A percentile compares a stretch with the other conserved stretches of the same genome.
Conservation (phyloP, 2,329 filamentous ascomycete species). For the Monosporascus sp. region DNA sequence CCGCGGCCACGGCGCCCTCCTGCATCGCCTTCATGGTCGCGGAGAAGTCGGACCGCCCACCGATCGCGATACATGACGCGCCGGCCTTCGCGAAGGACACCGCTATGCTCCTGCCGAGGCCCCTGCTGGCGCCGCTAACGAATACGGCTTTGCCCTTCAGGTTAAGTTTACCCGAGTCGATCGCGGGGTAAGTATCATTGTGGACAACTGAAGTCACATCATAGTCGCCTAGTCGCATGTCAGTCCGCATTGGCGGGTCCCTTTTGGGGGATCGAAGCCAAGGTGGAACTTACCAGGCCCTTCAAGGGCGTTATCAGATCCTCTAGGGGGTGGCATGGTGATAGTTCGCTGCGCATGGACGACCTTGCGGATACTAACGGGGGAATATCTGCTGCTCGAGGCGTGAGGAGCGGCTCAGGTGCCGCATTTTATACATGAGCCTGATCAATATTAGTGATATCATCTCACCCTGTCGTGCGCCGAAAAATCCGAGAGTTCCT, state of each 20-base stretch:
- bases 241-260: neutral
- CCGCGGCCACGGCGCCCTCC: slow-evolving; percentile 17
- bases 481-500: too few species aligned
- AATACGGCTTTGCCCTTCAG: slow-evolving; percentile 28
- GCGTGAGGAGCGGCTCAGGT: too few species aligned
- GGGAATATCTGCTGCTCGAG: too few species aligned
- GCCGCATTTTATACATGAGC: too few species aligned
- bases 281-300: slow-evolving; percentile 14
- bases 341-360: neutral
- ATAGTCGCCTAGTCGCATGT: slow-evolving; percentile 17
- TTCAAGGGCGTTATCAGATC: slow-evolving; percentile 15
- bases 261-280: neutral
- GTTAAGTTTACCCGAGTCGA: slow-evolving; percentile 22
- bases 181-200: slow-evolving; percentile 28
- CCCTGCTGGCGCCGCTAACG: slow-evolving; percentile 31
- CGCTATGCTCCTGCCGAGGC: slow-evolving; percentile 27
- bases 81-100: slow-evolving; percentile 30
- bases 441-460: too few species aligned
- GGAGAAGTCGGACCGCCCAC: slow-evolving; percentile 19
- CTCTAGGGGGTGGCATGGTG: slow-evolving; percentile 21
- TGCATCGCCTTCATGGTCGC: slow-evolving; percentile 18
- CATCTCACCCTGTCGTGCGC: too few species aligned
- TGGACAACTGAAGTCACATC: slow-evolving; percentile 24
- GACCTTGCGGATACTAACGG: too few species aligned
- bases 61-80: slow-evolving; percentile 30